phyloP scores from a whole-genome alignment of 2,329 filamentous ascomycete species.

The Drechslerella stenobrocha region DNA sequence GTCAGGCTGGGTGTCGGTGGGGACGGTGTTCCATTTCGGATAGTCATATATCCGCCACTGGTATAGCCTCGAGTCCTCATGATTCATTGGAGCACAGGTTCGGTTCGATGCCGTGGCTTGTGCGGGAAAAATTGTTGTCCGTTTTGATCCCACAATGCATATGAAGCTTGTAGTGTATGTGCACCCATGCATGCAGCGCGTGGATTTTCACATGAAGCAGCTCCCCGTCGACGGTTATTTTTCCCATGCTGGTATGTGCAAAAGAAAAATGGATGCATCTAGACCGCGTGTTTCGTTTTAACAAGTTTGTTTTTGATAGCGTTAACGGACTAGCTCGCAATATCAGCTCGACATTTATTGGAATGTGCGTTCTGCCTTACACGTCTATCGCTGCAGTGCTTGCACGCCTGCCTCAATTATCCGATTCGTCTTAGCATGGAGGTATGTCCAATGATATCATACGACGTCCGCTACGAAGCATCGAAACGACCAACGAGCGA shows the following conservation, averaged over 20 bases:
- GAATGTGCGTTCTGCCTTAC: neutral
- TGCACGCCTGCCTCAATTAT: neutral
- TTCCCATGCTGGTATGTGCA: neutral
- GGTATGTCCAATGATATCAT: constrained; percentile 45
- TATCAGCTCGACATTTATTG: too few relatives aligned
- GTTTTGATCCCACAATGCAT: too few relatives aligned
- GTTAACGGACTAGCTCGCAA: too few relatives aligned
- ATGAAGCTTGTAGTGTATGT: too few relatives aligned
- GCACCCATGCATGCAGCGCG: too few relatives aligned
- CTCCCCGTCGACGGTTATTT: neutral
- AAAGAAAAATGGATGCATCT: constrained; percentile 2
- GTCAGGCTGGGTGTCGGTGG: constrained; percentile 3
- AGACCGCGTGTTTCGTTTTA: constrained; percentile 1
- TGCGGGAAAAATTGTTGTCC: neutral
- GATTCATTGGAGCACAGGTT: neutral
- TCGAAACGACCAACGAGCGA: too few relatives aligned
- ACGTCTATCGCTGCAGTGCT: neutral
- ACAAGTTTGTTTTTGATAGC: neutral
- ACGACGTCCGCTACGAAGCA: constrained; percentile 17
- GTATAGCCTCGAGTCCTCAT: neutral
- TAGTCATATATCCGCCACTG: constrained; percentile 31
- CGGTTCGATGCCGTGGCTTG: neutral
- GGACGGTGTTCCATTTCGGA: constrained; percentile 23
- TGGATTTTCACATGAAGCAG: neutral
- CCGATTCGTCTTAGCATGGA: constrained; percentile 4